Conservation (phyloP, 495 filamentous ascomycete genomes). For the Penicillium ochrochloron region DNA sequence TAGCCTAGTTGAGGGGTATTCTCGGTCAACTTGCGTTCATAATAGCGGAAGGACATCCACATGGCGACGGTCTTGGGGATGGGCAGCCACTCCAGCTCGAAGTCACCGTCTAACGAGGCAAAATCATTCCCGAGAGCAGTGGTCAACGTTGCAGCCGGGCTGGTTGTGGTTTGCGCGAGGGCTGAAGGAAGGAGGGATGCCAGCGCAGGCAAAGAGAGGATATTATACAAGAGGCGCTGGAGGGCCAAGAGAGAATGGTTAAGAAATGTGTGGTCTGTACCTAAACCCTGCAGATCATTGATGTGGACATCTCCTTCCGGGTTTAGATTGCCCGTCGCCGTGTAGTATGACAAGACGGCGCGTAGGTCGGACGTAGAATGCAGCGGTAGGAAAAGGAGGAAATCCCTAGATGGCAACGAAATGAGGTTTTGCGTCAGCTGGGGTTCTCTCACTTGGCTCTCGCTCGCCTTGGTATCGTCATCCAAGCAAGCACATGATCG, state of each 20-base stretch:
- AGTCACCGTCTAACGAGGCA: conserved; percentile 41
- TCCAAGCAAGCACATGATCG: conserved; percentile 13
- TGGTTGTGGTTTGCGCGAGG: conserved; percentile 40
- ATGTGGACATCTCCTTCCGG: conserved; percentile 93
- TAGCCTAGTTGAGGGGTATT: conserved; percentile 83
- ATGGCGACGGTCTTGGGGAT: conserved; percentile 52
- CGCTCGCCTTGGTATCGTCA: not conserved
- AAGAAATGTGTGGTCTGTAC: conserved; percentile 83
- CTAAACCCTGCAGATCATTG: conserved; percentile 91
- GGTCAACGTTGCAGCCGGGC: conserved; percentile 25
- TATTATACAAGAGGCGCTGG: conserved; percentile 47
- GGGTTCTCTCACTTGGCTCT: not conserved
- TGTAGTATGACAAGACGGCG: conserved; percentile 89
- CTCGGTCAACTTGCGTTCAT: conserved; percentile 64
- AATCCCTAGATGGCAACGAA: conserved; percentile 65
- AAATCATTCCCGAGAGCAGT: conserved; percentile 36
- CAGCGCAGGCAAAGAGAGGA: conserved; percentile 44
- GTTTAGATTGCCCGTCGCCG: conserved; percentile 86
- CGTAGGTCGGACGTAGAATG: conserved; percentile 68
- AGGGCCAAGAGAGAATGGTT: conserved; percentile 45
- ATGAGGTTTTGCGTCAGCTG: conserved; percentile 1
- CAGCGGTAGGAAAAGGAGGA: conserved; percentile 90
- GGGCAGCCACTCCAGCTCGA: conserved; percentile 51
- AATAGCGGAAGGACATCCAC: conserved; percentile 54
- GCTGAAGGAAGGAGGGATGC: conserved; percentile 46